These are phyloP conservation scores for Microsporum audouinii DNA, from an alignment of 2,329 filamentous ascomycete genomes.

Conservation along the genomic window DNA sequence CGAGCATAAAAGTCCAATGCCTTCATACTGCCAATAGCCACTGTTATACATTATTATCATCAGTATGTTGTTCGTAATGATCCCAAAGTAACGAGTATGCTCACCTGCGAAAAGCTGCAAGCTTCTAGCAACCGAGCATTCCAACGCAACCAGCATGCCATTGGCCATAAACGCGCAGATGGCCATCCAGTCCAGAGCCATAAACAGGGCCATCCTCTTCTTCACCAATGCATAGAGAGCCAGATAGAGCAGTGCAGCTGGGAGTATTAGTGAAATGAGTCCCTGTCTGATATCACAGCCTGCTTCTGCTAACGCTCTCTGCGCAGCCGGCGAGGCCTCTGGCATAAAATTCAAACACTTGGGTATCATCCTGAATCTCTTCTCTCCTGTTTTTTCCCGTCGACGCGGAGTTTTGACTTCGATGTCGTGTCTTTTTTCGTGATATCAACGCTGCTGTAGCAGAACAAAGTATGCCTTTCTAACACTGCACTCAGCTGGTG, in stretches of 20 bases:
- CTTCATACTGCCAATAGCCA: slow-evolving; percentile 33
- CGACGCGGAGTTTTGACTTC: background rate
- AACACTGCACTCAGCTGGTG: background rate
- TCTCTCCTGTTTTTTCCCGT: background rate
- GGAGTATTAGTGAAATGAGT: slow-evolving; percentile 11
- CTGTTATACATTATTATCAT: slow-evolving; percentile 8
- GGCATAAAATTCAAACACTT: background rate
- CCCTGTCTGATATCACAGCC: slow-evolving; percentile 7
- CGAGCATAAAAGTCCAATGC: slow-evolving; percentile 31
- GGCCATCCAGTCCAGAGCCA: slow-evolving; percentile 9
- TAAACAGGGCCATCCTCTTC: slow-evolving; percentile 8
- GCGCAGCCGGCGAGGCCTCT: slow-evolving; percentile 9
- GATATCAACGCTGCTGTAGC: background rate
- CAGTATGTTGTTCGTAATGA: background rate
- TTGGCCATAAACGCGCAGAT: slow-evolving; percentile 9
- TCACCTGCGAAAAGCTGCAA: slow-evolving; percentile 28
- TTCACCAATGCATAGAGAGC: slow-evolving; percentile 14
- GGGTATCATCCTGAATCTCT: background rate
- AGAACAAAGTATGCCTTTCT: background rate
- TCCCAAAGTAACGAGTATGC: slow-evolving; percentile 4
- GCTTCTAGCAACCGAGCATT: slow-evolving; percentile 22
- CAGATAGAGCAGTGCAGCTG: slow-evolving; percentile 14
- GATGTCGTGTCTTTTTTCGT: background rate
- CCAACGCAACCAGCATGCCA: slow-evolving; percentile 22
- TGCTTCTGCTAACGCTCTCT: slow-evolving; percentile 6